phyloP scores from a whole-genome alignment of 148 eudicot species.

The Rhododendron simsii region DNA sequence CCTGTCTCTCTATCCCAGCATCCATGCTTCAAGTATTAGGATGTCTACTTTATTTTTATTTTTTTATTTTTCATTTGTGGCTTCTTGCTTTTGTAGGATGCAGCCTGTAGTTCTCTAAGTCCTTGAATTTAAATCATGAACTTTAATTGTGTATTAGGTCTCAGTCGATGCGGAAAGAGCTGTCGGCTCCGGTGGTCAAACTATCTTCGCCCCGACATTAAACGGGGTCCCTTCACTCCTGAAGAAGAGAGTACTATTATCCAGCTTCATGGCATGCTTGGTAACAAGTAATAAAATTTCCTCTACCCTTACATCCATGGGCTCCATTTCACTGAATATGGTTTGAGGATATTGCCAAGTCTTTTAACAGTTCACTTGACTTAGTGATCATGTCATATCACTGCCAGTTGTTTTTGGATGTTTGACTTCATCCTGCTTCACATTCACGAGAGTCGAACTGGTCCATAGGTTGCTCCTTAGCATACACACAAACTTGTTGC shows the following conservation, averaged over 20 bases:
- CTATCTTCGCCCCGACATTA: constrained; percentile 75
- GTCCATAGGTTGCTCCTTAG: background rate
- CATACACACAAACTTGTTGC: background rate
- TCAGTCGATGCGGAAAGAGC: constrained; percentile 80
- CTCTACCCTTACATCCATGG: background rate
- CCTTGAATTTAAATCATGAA: background rate
- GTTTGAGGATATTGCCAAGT: background rate
- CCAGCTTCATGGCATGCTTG: constrained; percentile 58
- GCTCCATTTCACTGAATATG: background rate
- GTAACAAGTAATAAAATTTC: constrained; percentile 57
- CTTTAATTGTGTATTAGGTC: constrained; percentile 35
- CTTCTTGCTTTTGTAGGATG: background rate
- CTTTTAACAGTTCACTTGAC: background rate
- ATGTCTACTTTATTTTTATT: background rate
- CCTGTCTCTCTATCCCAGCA: background rate
- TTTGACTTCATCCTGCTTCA: background rate
- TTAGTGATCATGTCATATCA: background rate
- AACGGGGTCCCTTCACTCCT: constrained; percentile 66
- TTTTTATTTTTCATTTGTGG: background rate
- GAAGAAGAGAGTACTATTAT: constrained; percentile 69
- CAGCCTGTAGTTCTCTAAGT: background rate
- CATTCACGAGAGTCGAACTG: background rate
- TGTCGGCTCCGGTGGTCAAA: constrained; percentile 85
- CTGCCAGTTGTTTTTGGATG: background rate
- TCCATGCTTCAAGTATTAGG: background rate